phyloP scores from a whole-genome alignment of 768 basidiomycete species.

The Lactarius indigo region DNA sequence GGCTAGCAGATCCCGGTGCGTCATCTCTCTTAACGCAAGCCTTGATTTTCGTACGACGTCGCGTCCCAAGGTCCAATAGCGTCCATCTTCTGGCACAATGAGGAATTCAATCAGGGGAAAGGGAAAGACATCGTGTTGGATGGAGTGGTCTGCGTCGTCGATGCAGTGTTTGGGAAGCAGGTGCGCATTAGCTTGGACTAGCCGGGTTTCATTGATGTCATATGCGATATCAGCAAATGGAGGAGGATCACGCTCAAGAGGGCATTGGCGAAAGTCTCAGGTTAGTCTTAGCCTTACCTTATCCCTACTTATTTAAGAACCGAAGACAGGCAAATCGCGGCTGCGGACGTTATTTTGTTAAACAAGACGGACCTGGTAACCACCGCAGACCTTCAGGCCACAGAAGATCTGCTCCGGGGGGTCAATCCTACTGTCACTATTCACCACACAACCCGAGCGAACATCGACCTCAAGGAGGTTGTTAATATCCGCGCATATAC shows the following conservation, averaged over 20 bases:
- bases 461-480: slow-evolving; percentile 71
- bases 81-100: slow-evolving; percentile 83
- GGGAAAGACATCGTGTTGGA: slow-evolving; percentile 74
- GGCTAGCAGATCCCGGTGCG: slow-evolving; percentile 90
- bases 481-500: slow-evolving; percentile 80
- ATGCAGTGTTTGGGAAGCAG: slow-evolving; percentile 74
- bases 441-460: slow-evolving; percentile 63
- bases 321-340: slow-evolving; percentile 79
- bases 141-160: slow-evolving; percentile 90
- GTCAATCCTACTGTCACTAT: slow-evolving; percentile 81
- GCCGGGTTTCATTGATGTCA: background rate
- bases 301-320: slow-evolving; percentile 1
- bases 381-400: slow-evolving; percentile 40
- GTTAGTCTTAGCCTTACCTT: slow-evolving; percentile 38
- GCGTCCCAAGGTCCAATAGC: slow-evolving; percentile 68
- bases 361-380: slow-evolving; percentile 86
- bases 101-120: slow-evolving; percentile 68
- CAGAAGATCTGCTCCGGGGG: slow-evolving; percentile 59
- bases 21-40: background rate
- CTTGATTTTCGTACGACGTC: background rate
- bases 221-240: slow-evolving; percentile 63
- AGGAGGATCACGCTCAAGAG: slow-evolving; percentile 66
- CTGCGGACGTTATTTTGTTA: slow-evolving; percentile 84
- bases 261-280: slow-evolving; percentile 75
- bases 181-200: slow-evolving; percentile 30